Percentiles rank a stretch among this genome's conserved stretches.
Evolutionary conservation across 108 stramenopile species (phyloP).

Genomic region (Schizochytrium sp.): DNA sequence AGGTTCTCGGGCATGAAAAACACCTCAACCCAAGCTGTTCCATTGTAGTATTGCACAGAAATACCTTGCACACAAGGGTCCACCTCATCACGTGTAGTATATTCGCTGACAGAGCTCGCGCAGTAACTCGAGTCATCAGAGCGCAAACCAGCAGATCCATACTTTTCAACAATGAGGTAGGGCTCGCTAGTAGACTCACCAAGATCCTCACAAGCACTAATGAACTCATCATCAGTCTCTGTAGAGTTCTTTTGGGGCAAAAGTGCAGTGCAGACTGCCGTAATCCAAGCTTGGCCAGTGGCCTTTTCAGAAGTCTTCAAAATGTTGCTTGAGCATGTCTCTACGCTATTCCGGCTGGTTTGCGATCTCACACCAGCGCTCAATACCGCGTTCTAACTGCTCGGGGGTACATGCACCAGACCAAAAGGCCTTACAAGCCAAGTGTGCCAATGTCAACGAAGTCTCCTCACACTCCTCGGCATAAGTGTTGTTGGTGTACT

Average conservation of each 20-base stretch:
- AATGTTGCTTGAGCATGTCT: not conserved
- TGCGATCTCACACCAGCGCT: slow-evolving; percentile 41
- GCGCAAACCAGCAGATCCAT: too few species aligned
- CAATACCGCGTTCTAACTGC: slow-evolving; percentile 42
- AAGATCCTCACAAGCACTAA: not conserved
- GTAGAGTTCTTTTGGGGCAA: not conserved
- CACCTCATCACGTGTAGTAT: not conserved
- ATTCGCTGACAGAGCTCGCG: not conserved
- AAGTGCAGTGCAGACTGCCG: not conserved
- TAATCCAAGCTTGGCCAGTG: not conserved
- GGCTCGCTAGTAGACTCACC: not conserved
- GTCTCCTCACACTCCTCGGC: not conserved
- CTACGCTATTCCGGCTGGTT: not conserved
- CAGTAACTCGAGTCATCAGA: not conserved
- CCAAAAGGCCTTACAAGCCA: slow-evolving; percentile 45
- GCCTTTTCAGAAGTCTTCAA: not conserved
- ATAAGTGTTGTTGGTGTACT: not conserved
- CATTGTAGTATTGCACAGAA: not conserved
- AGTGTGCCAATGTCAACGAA: not conserved
- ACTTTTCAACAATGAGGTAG: not conserved
- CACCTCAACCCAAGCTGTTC: not conserved
- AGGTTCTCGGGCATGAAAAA: not conserved
- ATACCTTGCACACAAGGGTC: slow-evolving; percentile 4
- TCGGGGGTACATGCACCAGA: not conserved
- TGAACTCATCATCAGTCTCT: slow-evolving; percentile 1